Percentiles rank a stretch among this genome's conserved stretches.
Conservation (phyloP, 2,329 filamentous ascomycete species). For the Diaporthe ilicicola region DNA sequence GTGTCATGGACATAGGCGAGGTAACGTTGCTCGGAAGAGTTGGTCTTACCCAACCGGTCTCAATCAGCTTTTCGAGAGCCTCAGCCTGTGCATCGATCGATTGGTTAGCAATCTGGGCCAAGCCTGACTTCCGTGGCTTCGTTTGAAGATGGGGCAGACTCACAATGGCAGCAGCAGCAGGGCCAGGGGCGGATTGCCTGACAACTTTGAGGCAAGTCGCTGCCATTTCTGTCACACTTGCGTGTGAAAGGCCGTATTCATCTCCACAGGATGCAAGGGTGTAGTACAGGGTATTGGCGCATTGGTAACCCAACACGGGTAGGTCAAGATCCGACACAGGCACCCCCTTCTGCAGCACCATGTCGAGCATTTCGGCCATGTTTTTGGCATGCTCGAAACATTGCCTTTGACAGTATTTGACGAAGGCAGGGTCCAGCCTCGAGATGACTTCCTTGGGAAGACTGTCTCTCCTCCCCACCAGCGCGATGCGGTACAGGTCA, state of each 20-base stretch:
- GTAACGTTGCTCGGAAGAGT: slow-evolving; percentile 40
- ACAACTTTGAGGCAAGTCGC: slow-evolving; percentile 60
- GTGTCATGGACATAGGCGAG: slow-evolving; percentile 27
- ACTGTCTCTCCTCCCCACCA: slow-evolving; percentile 61
- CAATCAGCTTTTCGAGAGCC: slow-evolving; percentile 62
- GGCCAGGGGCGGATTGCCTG: slow-evolving; percentile 59
- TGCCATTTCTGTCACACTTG: slow-evolving; percentile 58
- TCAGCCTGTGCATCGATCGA: slow-evolving; percentile 39
- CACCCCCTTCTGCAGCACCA: slow-evolving; percentile 57
- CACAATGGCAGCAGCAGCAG: slow-evolving; percentile 59
- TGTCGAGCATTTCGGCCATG: slow-evolving; percentile 64
- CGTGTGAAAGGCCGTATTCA: slow-evolving; percentile 54
- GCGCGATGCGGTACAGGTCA: slow-evolving; percentile 63
- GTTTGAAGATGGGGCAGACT: slow-evolving; percentile 36
- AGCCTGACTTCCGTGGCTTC: neutral
- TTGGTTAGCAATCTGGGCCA: neutral
- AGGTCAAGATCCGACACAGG: slow-evolving; percentile 65
- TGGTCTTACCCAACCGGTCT: slow-evolving; percentile 45
- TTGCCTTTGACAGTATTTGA: slow-evolving; percentile 56
- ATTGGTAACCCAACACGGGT: slow-evolving; percentile 64
- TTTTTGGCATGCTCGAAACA: slow-evolving; percentile 63
- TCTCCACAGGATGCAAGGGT: slow-evolving; percentile 54
- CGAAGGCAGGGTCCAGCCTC: slow-evolving; percentile 57
- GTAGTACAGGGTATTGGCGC: slow-evolving; percentile 61
- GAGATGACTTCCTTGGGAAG: slow-evolving; percentile 54